Conservation (phyloP, 257 asterid genomes). For the Datura wrightii region DNA sequence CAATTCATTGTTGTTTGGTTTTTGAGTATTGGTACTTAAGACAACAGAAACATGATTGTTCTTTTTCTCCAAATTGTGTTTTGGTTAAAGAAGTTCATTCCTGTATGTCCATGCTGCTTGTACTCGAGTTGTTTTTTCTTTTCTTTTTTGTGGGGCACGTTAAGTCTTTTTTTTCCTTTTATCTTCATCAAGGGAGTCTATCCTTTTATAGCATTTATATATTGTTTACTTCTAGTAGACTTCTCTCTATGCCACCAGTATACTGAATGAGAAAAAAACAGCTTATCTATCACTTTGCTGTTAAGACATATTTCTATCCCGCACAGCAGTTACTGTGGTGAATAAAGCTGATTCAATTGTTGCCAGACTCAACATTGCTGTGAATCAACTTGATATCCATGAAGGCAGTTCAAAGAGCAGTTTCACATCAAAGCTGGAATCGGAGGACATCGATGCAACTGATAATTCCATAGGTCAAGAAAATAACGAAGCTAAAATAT, state of each 20-base stretch:
- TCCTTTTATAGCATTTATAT: neutral
- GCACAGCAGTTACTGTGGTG: constrained; percentile 47
- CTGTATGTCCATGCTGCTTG: neutral
- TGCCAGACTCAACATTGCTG: constrained; percentile 40
- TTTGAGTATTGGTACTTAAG: constrained; percentile 3
- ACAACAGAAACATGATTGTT: neutral
- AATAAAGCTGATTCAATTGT: constrained; percentile 40
- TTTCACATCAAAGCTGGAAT: constrained; percentile 5
- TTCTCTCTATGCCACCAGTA: neutral
- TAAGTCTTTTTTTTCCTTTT: neutral
- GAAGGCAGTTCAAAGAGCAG: constrained; percentile 20
- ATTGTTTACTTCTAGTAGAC: neutral
- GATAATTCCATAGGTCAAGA: neutral
- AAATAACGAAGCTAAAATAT: neutral
- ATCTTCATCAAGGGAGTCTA: neutral
- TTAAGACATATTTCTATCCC: constrained; percentile 34
- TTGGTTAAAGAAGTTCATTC: neutral
- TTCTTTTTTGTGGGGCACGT: neutral
- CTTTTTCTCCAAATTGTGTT: neutral
- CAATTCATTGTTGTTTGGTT: neutral
- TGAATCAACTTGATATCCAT: constrained; percentile 22
- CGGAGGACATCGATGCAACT: neutral
- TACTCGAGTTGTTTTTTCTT: neutral
- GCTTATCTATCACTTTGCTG: neutral
- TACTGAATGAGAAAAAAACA: neutral